Evolutionary conservation across 1,284 basidiomycete species (phyloP).

Genomic region (Ganoderma resinaceum): DNA sequence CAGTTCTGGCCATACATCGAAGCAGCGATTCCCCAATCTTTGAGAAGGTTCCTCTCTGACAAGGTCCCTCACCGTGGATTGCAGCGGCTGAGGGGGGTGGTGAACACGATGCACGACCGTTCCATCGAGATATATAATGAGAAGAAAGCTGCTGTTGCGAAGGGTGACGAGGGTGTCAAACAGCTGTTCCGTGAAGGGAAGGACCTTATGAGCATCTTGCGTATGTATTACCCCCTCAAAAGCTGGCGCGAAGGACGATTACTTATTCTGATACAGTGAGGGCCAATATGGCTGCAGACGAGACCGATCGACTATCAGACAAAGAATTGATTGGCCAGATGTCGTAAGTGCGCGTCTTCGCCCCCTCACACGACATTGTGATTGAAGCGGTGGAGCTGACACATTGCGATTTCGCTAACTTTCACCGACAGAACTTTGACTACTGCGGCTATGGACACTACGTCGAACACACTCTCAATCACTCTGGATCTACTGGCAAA

Average conservation of each 20-base stretch:
- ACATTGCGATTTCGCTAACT: background rate
- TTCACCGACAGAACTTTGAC: constrained; percentile 16
- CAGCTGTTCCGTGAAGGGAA: constrained; percentile 30
- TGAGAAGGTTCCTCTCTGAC: constrained; percentile 9
- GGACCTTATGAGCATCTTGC: constrained; percentile 36
- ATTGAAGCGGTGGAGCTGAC: background rate
- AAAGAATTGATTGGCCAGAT: constrained; percentile 28
- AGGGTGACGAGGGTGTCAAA: constrained; percentile 26
- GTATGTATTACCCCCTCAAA: constrained; percentile 17
- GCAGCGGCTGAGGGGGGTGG: constrained; percentile 21
- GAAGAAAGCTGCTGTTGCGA: constrained; percentile 30
- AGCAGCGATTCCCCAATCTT: constrained; percentile 10
- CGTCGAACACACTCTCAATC: constrained; percentile 23
- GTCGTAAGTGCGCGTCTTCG: constrained; percentile 18
- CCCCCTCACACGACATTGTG: no score
- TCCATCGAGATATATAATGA: constrained; percentile 27
- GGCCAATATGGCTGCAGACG: constrained; percentile 23
- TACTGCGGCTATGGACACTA: constrained; percentile 27
- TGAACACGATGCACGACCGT: constrained; percentile 23
- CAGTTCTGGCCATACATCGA: constrained; percentile 22
- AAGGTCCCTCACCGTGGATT: constrained; percentile 19
- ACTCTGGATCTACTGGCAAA: constrained; percentile 22
- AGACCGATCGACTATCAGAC: constrained; percentile 18
- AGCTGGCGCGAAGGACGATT: background rate
- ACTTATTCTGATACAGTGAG: constrained; percentile 8